Conservation (phyloP, 1,139 yeast species). For the Meyerozyma sp. region DNA sequence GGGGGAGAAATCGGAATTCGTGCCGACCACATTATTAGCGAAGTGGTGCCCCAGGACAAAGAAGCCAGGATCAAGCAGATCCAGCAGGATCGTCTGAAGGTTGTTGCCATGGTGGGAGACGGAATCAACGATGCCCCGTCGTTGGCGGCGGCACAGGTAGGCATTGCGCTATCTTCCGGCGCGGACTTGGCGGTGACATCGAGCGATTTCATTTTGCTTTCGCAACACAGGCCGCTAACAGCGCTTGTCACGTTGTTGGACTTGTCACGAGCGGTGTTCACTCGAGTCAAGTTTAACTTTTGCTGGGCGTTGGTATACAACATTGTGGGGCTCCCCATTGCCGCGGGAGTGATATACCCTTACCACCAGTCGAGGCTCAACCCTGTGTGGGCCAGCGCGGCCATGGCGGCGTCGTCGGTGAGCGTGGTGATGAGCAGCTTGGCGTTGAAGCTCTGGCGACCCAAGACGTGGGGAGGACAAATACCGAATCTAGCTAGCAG, state of each 20-base stretch:
- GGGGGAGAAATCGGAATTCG: slow-evolving; percentile 60
- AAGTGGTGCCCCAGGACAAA: slow-evolving; percentile 70
- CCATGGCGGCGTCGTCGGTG: slow-evolving; percentile 59
- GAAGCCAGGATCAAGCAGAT: slow-evolving; percentile 54
- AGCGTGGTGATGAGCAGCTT: slow-evolving; percentile 56
- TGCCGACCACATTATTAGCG: slow-evolving; percentile 54
- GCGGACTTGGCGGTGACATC: slow-evolving; percentile 57
- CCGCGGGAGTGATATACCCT: slow-evolving; percentile 61
- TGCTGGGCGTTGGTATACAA: slow-evolving; percentile 52
- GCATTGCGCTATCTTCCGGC: slow-evolving; percentile 54
- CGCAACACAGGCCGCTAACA: slow-evolving; percentile 41
- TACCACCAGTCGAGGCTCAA: slow-evolving; percentile 45
- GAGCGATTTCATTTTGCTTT: slow-evolving; percentile 50
- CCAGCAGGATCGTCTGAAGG: slow-evolving; percentile 29
- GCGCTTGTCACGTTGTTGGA: slow-evolving; percentile 46
- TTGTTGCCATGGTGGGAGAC: slow-evolving; percentile 61
- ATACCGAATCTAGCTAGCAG: too few species aligned
- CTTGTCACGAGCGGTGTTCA: slow-evolving; percentile 19
- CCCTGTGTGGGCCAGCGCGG: slow-evolving; percentile 66
- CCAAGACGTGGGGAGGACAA: too few species aligned
- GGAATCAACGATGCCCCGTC: slow-evolving; percentile 66
- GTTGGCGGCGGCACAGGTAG: slow-evolving; percentile 53
- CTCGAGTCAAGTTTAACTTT: slow-evolving; percentile 46
- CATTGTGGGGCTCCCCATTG: slow-evolving; percentile 52
- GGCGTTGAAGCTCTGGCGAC: slow-evolving; percentile 43